These are phyloP conservation scores for Cladorrhinum sp. DNA, from an alignment of 2,329 filamentous ascomycete species.

Conservation along the genomic window DNA sequence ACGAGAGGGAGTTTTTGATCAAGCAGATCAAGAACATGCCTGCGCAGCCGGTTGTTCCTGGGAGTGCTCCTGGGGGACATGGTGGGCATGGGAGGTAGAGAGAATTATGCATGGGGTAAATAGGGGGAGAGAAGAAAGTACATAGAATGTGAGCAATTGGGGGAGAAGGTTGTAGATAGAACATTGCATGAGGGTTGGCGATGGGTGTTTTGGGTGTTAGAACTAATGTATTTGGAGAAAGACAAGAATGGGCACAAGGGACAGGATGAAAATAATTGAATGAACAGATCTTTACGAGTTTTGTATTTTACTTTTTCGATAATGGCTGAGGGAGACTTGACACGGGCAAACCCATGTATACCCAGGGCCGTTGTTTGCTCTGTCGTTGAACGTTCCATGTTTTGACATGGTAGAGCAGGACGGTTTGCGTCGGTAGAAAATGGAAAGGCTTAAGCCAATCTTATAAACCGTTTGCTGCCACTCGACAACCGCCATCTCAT, in stretches of 20 bases:
- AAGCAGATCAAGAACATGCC: constrained; percentile 81
- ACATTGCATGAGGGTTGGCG: neutral
- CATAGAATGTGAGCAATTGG: neutral
- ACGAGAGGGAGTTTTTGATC: constrained; percentile 95
- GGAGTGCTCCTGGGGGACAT: constrained; percentile 43
- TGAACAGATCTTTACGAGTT: neutral
- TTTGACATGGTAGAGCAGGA: too few species aligned
- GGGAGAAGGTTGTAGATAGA: neutral
- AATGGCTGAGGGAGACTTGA: too few species aligned
- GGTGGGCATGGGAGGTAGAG: neutral
- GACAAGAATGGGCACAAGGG: neutral
- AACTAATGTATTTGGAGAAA: neutral
- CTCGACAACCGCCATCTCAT: too few species aligned
- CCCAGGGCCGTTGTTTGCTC: too few species aligned
- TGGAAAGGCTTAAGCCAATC: too few species aligned
- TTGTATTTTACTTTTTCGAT: neutral
- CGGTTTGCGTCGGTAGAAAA: too few species aligned
- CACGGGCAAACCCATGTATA: too few species aligned
- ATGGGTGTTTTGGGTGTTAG: neutral
- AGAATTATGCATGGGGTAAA: neutral
- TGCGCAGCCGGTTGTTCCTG: constrained; percentile 49
- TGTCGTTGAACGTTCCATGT: too few species aligned
- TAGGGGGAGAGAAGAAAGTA: neutral
- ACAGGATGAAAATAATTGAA: neutral
- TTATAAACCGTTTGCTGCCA: too few species aligned